Evolutionary conservation across 2,329 filamentous ascomycete species (phyloP).

Genomic region (Talaromyces sp.): DNA sequence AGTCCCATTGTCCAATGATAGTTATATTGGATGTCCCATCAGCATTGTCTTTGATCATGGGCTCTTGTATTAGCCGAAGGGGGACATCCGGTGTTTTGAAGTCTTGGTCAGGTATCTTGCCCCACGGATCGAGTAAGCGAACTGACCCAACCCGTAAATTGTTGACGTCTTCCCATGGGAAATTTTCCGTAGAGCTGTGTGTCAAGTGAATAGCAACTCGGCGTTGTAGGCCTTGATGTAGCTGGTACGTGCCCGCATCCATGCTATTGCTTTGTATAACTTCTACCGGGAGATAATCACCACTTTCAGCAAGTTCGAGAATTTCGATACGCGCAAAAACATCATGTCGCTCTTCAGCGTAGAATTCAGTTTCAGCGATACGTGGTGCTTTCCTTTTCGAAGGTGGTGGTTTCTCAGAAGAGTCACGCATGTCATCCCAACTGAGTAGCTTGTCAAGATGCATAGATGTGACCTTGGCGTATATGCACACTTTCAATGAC

Average conservation of each 20-base stretch:
- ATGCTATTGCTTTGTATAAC: conserved; percentile 80
- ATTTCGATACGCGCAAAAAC: conserved; percentile 84
- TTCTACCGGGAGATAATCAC: conserved; percentile 87
- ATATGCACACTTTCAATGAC: conserved; percentile 80
- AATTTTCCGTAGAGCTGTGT: conserved; percentile 79
- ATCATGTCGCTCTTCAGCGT: conserved; percentile 88
- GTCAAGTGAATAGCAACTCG: conserved; percentile 84
- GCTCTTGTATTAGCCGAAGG: conserved; percentile 71
- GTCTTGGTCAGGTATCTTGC: conserved; percentile 77
- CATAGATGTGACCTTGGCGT: conserved; percentile 85
- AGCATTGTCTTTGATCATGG: conserved; percentile 75
- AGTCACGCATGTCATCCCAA: conserved; percentile 97
- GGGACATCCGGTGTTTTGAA: conserved; percentile 68
- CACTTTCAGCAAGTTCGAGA: conserved; percentile 84
- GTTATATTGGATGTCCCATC: conserved; percentile 87
- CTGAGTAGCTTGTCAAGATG: conserved; percentile 95
- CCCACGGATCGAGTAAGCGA: conserved; percentile 75
- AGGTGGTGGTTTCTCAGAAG: conserved; percentile 52
- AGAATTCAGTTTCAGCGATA: conserved; percentile 88
- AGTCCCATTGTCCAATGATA: conserved; percentile 93
- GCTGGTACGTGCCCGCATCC: conserved; percentile 86
- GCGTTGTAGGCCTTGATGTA: conserved; percentile 90
- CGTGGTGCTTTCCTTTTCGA: conserved; percentile 57
- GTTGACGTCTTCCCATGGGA: conserved; percentile 83
- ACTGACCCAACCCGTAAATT: conserved; percentile 75